A percentile compares a stretch with the other conserved stretches of the same genome.
Evolutionary conservation across 2,329 filamentous ascomycete genomes (phyloP).

Genomic region (Cladosporium sp.): DNA sequence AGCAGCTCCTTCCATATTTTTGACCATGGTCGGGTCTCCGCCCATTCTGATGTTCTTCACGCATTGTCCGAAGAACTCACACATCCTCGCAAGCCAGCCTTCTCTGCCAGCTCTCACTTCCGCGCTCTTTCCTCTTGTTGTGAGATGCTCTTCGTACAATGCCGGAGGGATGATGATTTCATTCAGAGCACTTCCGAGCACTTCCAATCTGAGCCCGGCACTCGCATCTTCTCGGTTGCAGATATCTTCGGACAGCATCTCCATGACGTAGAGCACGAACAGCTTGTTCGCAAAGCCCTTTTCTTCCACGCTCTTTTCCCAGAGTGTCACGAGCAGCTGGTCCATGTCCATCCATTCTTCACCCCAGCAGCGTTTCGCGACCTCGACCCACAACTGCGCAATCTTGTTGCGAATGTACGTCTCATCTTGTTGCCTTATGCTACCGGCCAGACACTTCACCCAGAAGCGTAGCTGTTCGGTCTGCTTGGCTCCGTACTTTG

Average conservation of each 20-base stretch:
- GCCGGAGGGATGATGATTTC: conserved; percentile 84
- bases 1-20: conserved; percentile 50
- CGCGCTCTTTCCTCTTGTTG: conserved; percentile 61
- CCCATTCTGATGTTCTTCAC: conserved; percentile 43
- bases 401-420: conserved; percentile 88
- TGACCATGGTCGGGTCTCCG: conserved; percentile 59
- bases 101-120: conserved; percentile 73
- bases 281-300: conserved; percentile 64
- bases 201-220: conserved; percentile 74
- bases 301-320: conserved; percentile 48
- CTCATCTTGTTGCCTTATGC: conserved; percentile 68
- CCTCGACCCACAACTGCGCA: conserved; percentile 88
- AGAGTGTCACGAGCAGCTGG: conserved; percentile 71
- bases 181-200: conserved; percentile 82
- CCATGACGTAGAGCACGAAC: conserved; percentile 81
- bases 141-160: conserved; percentile 66
- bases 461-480: conserved; percentile 66
- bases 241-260: conserved; percentile 89
- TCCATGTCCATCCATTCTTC: conserved; percentile 95
- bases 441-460: conserved; percentile 73
- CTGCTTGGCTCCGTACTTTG: conserved; percentile 66
- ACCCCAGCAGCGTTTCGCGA: conserved; percentile 84
- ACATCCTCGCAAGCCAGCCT: conserved; percentile 80
- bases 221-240: conserved; percentile 84
- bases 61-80: conserved; percentile 69